Conservation (phyloP, 2,329 filamentous ascomycete species). For the Colletotrichum sublineola region DNA sequence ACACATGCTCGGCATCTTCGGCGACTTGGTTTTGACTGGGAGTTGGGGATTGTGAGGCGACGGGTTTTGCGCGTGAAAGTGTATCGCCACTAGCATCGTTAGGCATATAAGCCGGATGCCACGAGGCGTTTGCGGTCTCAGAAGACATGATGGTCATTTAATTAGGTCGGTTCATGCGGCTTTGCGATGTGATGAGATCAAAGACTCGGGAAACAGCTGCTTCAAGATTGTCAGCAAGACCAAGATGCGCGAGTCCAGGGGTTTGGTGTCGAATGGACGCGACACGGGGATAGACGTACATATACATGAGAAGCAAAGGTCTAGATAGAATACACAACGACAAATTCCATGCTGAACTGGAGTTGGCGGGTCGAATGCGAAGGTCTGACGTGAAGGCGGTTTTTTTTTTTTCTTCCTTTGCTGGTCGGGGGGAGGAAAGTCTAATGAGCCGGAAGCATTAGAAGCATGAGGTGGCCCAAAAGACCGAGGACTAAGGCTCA, state of each 20-base stretch:
- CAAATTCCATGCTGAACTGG: conserved; percentile 37
- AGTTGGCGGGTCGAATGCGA: conserved; percentile 30
- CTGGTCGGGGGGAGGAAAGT: conserved; percentile 25
- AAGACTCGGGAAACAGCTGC: conserved; percentile 45
- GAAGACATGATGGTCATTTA: conserved; percentile 52
- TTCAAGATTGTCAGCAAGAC: conserved; percentile 46
- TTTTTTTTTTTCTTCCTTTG: conserved; percentile 4
- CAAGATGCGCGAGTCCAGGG: conserved; percentile 24
- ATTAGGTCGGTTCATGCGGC: conserved; percentile 40
- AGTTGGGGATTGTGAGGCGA: conserved; percentile 4
- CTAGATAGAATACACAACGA: conserved; percentile 36
- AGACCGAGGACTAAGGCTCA: not conserved
- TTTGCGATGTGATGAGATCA: conserved; percentile 31
- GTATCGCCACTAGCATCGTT: conserved; percentile 45
- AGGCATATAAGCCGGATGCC: conserved; percentile 59
- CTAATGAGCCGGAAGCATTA: conserved; percentile 24
- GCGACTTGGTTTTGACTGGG: conserved; percentile 3
- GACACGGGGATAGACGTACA: conserved; percentile 34
- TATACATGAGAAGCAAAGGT: conserved; percentile 38
- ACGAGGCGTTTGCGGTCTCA: conserved; percentile 53
- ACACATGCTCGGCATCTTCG: conserved; percentile 10
- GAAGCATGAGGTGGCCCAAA: conserved; percentile 31
- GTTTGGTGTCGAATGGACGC: conserved; percentile 35
- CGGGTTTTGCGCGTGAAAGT: conserved; percentile 18
- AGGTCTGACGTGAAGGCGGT: conserved; percentile 23